A percentile compares a stretch with the other conserved stretches of the same genome.
Conservation (phyloP, 176 grass and related monocot genomes). For the Dactylis glomerata region DNA sequence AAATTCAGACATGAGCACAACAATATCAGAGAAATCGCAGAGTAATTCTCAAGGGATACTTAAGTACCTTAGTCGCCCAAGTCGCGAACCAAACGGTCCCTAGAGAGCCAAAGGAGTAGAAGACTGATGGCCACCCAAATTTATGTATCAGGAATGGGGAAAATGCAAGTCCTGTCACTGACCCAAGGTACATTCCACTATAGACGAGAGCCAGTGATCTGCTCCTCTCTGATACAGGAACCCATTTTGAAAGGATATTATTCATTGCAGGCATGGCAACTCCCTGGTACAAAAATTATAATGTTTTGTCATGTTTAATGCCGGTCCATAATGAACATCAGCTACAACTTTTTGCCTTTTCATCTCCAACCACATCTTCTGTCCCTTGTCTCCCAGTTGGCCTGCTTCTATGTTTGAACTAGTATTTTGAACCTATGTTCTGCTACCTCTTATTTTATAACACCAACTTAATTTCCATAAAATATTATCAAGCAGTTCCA, state of each 20-base stretch:
- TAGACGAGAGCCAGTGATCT: slow-evolving; percentile 86
- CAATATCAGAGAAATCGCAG: slow-evolving; percentile 5
- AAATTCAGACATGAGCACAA: slow-evolving; percentile 10
- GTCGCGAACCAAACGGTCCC: slow-evolving; percentile 69
- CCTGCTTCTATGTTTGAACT: background rate
- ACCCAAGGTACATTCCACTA: slow-evolving; percentile 97
- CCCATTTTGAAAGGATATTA: slow-evolving; percentile 95
- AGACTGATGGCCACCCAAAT: slow-evolving; percentile 90
- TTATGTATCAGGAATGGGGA: slow-evolving; percentile 91
- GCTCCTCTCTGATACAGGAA: slow-evolving; percentile 89
- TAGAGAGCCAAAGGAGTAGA: slow-evolving; percentile 90
- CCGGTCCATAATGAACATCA: background rate
- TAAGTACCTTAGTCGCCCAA: slow-evolving; percentile 68
- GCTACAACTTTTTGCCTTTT: background rate
- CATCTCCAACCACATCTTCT: background rate
- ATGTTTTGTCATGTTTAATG: slow-evolving; percentile 21
- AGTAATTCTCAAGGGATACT: slow-evolving; percentile 10
- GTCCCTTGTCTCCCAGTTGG: background rate
- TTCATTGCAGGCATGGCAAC: slow-evolving; percentile 99
- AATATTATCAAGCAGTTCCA: background rate
- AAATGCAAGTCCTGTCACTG: slow-evolving; percentile 91
- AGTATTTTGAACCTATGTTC: background rate
- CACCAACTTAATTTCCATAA: background rate
- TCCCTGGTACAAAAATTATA: slow-evolving; percentile 51
- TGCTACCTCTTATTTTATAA: background rate